Evolutionary conservation across 768 basidiomycete genomes (phyloP).

Genomic region (Mycena vulgaris): DNA sequence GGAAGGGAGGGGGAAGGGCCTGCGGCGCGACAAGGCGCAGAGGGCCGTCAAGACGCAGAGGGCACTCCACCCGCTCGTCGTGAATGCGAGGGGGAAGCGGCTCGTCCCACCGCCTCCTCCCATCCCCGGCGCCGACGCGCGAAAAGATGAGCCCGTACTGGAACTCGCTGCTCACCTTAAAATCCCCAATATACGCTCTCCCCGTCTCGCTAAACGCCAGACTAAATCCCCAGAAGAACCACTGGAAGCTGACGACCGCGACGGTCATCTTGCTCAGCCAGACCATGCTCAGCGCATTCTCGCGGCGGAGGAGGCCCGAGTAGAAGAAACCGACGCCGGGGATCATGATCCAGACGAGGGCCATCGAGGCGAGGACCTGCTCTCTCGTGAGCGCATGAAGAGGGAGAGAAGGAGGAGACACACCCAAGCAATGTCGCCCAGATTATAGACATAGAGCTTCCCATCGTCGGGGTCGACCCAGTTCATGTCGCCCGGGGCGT

Average conservation of each 20-base stretch:
- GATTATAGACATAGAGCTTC: conserved; percentile 33
- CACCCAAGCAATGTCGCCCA: conserved; percentile 75
- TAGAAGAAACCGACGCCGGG: conserved; percentile 92
- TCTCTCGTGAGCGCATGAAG: neutral
- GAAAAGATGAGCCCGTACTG: too few relatives aligned
- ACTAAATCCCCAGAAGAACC: conserved; percentile 99
- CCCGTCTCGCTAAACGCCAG: conserved; percentile 90
- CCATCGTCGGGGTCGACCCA: conserved; percentile 28
- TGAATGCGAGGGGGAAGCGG: too few relatives aligned
- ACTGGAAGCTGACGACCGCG: conserved; percentile 91
- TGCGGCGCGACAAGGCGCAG: too few relatives aligned
- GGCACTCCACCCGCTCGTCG: too few relatives aligned
- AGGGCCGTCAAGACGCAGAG: too few relatives aligned
- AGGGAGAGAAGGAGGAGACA: neutral
- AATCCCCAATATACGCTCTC: conserved; percentile 85
- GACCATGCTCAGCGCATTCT: conserved; percentile 95
- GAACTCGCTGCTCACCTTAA: too few relatives aligned
- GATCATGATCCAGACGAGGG: conserved; percentile 90
- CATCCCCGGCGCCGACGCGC: too few relatives aligned
- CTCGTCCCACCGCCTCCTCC: too few relatives aligned
- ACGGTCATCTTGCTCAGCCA: conserved; percentile 83
- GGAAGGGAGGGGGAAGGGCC: neutral
- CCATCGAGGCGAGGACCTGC: conserved; percentile 76
- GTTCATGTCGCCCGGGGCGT: conserved; percentile 29
- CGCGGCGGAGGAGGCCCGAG: conserved; percentile 90